Conservation (phyloP, 805 yeast genomes). For the Candida dajiaensis region DNA sequence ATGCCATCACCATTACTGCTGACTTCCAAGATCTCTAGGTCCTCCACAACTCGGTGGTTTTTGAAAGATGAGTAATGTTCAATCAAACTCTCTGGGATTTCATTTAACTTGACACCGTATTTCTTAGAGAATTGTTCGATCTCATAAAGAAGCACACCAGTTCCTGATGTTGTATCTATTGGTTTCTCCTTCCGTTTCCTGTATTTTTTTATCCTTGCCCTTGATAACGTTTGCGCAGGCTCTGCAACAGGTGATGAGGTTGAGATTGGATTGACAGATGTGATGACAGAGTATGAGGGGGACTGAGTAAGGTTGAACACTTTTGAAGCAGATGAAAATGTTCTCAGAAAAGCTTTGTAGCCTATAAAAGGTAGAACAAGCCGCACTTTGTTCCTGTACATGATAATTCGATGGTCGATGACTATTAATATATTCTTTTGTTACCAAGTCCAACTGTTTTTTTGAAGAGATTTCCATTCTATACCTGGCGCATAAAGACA, state of each 20-base stretch:
- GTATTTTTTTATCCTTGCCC: neutral
- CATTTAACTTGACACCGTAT: neutral
- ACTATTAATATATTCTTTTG: no score
- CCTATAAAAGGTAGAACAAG: neutral
- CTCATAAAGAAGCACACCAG: slow-evolving; percentile 7
- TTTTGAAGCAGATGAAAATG: neutral
- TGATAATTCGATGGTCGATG: neutral
- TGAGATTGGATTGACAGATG: neutral
- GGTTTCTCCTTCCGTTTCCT: neutral
- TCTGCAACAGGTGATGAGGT: neutral
- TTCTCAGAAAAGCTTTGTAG: neutral
- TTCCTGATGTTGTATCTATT: slow-evolving; percentile 7
- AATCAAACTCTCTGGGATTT: slow-evolving; percentile 4
- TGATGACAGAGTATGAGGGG: neutral
- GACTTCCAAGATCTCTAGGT: slow-evolving; percentile 44
- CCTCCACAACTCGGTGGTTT: slow-evolving; percentile 26
- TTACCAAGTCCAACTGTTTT: neutral
- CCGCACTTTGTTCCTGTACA: neutral
- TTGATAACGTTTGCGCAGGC: neutral
- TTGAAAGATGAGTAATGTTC: slow-evolving; percentile 1
- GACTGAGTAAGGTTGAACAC: neutral
- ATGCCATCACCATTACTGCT: slow-evolving; percentile 80
- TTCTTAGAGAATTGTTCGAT: neutral
- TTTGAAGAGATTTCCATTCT: no score
- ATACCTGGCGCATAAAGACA: no score